phyloP scores from a whole-genome alignment of 164 flowering plant species.

The Nelumbo lutea region DNA sequence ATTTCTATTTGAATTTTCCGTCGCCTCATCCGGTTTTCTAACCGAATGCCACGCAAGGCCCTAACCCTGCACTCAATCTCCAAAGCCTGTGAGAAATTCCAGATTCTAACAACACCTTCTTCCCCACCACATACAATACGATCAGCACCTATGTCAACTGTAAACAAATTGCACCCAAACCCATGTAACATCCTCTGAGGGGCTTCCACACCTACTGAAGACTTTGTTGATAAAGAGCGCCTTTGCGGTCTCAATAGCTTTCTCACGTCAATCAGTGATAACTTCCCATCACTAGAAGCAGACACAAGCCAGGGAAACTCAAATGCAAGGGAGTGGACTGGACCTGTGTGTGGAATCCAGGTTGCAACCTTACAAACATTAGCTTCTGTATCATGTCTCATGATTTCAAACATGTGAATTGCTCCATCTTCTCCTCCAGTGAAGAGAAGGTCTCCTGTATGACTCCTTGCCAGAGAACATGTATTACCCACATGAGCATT shows the following conservation, averaged over 20 bases:
- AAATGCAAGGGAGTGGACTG: slow-evolving; percentile 75
- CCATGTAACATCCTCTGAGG: slow-evolving; percentile 96
- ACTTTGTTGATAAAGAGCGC: slow-evolving; percentile 16
- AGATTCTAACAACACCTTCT: slow-evolving; percentile 73
- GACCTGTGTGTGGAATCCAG: slow-evolving; percentile 78
- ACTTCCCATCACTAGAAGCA: slow-evolving; percentile 79
- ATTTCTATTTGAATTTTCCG: slow-evolving; percentile 53
- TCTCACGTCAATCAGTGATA: slow-evolving; percentile 75
- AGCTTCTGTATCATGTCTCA: slow-evolving; percentile 10
- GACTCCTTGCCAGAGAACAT: slow-evolving; percentile 65
- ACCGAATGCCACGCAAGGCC: slow-evolving; percentile 54
- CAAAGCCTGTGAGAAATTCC: slow-evolving; percentile 89
- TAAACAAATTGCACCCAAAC: slow-evolving; percentile 56
- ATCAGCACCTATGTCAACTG: slow-evolving; percentile 77
- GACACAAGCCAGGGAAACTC: slow-evolving; percentile 98
- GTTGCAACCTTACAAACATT: slow-evolving; percentile 39
- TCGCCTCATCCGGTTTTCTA: slow-evolving; percentile 80
- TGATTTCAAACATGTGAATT: slow-evolving; percentile 76
- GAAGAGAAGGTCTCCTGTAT: slow-evolving; percentile 67
- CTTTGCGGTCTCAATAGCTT: slow-evolving; percentile 45
- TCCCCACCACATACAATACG: slow-evolving; percentile 91
- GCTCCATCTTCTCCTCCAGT: slow-evolving; percentile 95
- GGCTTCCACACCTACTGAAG: slow-evolving; percentile 39
- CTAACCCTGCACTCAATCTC: slow-evolving; percentile 60
- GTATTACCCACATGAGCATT: slow-evolving; percentile 59